These are phyloP conservation scores for Emergomyces pasteurianus DNA, from an alignment of 2,329 filamentous ascomycete species.

Conservation along the genomic window DNA sequence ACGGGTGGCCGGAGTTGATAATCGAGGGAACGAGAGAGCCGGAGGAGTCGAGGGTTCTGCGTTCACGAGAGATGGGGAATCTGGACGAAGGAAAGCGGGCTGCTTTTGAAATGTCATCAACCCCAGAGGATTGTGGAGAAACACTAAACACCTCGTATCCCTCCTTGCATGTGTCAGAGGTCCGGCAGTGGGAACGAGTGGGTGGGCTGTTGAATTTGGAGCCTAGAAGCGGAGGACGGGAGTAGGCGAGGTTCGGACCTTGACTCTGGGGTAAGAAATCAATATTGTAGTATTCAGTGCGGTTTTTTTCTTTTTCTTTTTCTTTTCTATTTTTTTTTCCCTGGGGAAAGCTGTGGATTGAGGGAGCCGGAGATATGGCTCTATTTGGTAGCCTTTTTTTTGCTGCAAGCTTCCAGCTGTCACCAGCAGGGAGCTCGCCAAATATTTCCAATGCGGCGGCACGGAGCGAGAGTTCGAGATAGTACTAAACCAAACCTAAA, in stretches of 20 bases:
- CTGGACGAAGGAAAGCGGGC: not conserved
- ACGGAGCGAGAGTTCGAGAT: not conserved
- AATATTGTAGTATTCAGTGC: not conserved
- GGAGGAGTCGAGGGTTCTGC: not conserved
- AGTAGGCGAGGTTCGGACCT: not conserved
- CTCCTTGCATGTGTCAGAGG: not conserved
- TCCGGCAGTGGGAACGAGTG: not conserved
- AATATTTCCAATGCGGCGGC: not conserved
- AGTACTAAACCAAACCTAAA: not conserved
- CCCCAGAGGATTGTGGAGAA: not conserved
- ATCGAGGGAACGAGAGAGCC: not conserved
- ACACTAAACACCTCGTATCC: not conserved
- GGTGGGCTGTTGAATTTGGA: not conserved
- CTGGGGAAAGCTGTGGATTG: not conserved
- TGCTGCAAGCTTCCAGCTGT: not conserved
- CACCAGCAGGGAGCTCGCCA: not conserved
- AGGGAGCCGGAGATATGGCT: not conserved
- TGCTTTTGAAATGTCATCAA: not conserved
- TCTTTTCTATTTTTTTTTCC: no score
- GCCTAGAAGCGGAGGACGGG: no score
- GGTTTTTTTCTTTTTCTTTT: no score
- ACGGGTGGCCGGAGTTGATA: not conserved
- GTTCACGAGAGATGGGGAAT: not conserved
- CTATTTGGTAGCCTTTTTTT: not conserved
- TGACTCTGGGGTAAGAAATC: not conserved